Evolutionary conservation across 306 rosid genomes (phyloP).

Genomic region (Sechiopsis laciniata): DNA sequence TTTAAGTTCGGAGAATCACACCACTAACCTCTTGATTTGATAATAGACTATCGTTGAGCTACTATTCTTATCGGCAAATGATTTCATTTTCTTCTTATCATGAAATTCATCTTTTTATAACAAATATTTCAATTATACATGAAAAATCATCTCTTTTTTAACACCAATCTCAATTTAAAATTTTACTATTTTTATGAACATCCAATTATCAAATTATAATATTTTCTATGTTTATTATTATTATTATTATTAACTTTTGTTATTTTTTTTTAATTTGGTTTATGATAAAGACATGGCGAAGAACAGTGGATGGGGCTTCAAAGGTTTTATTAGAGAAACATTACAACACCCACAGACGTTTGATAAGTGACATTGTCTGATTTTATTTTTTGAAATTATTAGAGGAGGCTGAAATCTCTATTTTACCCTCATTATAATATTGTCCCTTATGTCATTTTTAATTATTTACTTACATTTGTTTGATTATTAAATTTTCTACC

Average conservation of each 20-base stretch:
- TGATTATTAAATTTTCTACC: neutral
- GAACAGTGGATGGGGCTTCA: constrained; percentile 74
- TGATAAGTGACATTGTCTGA: constrained; percentile 59
- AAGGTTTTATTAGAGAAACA: constrained; percentile 77
- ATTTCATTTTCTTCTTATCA: too few relatives aligned
- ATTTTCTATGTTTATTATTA: neutral
- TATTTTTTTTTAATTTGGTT: neutral
- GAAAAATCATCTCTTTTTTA: too few relatives aligned
- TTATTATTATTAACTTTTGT: neutral
- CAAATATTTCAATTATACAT: too few relatives aligned
- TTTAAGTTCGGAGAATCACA: too few relatives aligned
- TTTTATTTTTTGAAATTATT: neutral
- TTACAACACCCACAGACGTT: constrained; percentile 69
- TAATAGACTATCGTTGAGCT: too few relatives aligned
- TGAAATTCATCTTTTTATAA: neutral
- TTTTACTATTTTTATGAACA: too few relatives aligned
- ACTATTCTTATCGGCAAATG: too few relatives aligned
- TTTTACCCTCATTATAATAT: neutral
- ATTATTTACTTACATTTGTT: neutral
- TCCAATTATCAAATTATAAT: neutral
- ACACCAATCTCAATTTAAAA: too few relatives aligned
- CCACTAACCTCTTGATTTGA: too few relatives aligned
- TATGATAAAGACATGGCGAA: constrained; percentile 48
- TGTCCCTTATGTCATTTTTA: neutral
- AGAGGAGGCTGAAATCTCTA: neutral